Conservation (phyloP, 2,329 filamentous ascomycete genomes). For the Fusarium haematococcum region DNA sequence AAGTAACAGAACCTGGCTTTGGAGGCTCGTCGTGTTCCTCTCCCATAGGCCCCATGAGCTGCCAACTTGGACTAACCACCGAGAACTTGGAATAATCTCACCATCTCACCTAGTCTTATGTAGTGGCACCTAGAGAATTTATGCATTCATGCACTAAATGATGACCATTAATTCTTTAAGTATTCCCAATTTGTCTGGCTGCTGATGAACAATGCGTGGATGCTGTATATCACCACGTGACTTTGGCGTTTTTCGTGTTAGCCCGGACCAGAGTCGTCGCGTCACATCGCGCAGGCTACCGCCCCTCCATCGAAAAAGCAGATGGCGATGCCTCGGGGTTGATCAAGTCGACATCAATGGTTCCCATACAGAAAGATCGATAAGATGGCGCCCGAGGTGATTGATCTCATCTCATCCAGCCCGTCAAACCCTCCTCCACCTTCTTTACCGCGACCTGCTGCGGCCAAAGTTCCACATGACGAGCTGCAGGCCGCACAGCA, state of each 20-base stretch:
- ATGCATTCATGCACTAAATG: not conserved
- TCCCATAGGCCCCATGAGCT: not conserved
- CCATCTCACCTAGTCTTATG: not conserved
- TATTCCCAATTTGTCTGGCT: not conserved
- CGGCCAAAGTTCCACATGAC: not conserved
- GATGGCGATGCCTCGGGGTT: not conserved
- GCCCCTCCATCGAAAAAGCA: conserved; percentile 14
- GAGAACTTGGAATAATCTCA: not conserved
- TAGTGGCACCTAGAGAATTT: not conserved
- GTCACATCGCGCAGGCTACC: conserved; percentile 31
- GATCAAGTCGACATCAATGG: conserved; percentile 7
- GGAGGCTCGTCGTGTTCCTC: not conserved
- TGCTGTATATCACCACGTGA: conserved; percentile 33
- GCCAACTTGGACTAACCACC: not conserved
- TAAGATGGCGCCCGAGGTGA: conserved; percentile 49
- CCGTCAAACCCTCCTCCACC: conserved; percentile 32
- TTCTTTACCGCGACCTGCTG: conserved; percentile 6
- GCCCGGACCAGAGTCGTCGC: conserved; percentile 12
- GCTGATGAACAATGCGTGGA: not conserved
- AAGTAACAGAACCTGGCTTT: not conserved
- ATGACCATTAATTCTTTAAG: not conserved
- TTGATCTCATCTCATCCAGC: conserved; percentile 54
- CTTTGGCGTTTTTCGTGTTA: conserved; percentile 44
- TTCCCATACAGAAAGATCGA: not conserved
- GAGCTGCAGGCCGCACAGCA: not conserved